Base-by-base conservation (phyloP, 805 yeast species). In the Teunomyces cretensis region DNA sequence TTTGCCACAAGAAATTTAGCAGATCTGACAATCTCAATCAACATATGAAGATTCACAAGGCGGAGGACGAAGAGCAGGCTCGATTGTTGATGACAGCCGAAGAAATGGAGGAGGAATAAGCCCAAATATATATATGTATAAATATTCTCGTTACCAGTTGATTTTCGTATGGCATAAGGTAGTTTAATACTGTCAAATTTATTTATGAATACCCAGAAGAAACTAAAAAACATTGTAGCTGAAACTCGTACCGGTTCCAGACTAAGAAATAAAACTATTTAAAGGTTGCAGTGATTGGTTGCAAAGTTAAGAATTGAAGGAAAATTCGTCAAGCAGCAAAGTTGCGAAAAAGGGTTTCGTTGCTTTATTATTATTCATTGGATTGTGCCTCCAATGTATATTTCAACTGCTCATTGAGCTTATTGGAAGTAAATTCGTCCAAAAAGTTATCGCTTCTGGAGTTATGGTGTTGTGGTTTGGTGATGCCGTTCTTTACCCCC, bases 11-110 rank as follows among this genome's bases (percentile, higher is more conserved):
- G 58, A 79, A 81, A 53, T 84, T 84, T 53, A 80, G 86, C 47
- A 67, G 89, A 52, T 73, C 81, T 16, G 89, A 84, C 58, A 84
- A 84, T 53, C 62, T 84, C 53, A 75, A 78, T 36, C 88, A 84
- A 58, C 89, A 84, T 60, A 72, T 82, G 48, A 82, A 81, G 55
- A 79, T 80, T 9, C 88, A 84, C 48, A 58, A 49, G 39, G 35
- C 43, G 36, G 55, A 48, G 9, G 48, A 45, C 14, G 39, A 33
- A 30, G 41, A 31, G 7, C 24, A 14, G 14, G 42, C 42, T 30
- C 11, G 11, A 6, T 13, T 36, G 17, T 19, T 16, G 15, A 32
- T 9, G 14, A 13, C 9, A 24, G 13, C 19, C 27, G 41, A 39
- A n/a, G 39, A 40, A 39, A 26, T 33, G 40, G 47, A 42, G 17